Percentiles rank a stretch among this genome's conserved stretches.
These are phyloP conservation scores for Erigeron canadensis DNA, from an alignment of 129 eudicot species.

Conservation along the genomic window DNA sequence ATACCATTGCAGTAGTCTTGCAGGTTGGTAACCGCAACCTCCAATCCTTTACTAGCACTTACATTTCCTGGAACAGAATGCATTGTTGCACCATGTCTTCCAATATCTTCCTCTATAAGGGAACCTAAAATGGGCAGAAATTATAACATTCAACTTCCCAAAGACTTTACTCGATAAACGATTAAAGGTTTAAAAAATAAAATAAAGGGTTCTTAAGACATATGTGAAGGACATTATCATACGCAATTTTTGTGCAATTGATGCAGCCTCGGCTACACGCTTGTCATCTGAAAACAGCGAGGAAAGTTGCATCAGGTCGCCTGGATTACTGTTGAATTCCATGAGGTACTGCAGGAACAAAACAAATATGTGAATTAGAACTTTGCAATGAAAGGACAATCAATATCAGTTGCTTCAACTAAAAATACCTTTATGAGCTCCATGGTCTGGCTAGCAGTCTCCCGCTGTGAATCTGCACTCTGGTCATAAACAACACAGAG, in stretches of 20 bases:
- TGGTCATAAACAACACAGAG: conserved; percentile 32
- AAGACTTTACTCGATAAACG: neutral
- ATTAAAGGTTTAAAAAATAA: neutral
- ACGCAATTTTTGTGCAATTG: conserved; percentile 93
- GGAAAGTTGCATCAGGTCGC: conserved; percentile 76
- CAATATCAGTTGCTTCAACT: neutral
- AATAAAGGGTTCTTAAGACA: neutral
- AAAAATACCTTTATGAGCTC: conserved; percentile 87
- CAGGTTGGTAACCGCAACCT: conserved; percentile 88
- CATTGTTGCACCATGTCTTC: conserved; percentile 60
- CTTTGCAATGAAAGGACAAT: conserved; percentile 4
- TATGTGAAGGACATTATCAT: conserved; percentile 34
- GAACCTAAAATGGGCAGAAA: conserved; percentile 49
- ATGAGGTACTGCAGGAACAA: conserved; percentile 66
- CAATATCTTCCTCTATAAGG: conserved; percentile 91
- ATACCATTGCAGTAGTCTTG: conserved; percentile 95
- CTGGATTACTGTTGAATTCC: conserved; percentile 87
- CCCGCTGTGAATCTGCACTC: conserved; percentile 98
- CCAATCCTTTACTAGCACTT: conserved; percentile 88
- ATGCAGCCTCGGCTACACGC: conserved; percentile 95
- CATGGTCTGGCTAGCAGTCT: conserved; percentile 89
- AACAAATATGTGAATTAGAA: conserved; percentile 20
- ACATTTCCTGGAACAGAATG: conserved; percentile 68
- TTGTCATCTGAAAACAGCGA: conserved; percentile 91
- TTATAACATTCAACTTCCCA: conserved; percentile 11